Conservation (phyloP, 176 grass and related monocot species). For the Bolboschoenus planiculmis region DNA sequence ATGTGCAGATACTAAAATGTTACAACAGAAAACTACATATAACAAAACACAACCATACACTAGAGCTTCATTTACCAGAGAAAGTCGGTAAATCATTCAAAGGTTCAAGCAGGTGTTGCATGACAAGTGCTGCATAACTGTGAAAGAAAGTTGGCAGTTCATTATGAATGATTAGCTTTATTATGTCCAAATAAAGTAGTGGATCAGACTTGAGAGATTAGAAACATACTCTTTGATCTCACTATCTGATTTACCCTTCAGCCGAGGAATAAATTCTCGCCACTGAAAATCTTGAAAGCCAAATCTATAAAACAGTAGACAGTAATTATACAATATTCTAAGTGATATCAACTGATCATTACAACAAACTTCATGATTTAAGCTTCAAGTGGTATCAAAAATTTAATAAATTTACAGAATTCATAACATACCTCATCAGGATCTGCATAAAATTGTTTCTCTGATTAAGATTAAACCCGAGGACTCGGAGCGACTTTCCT, state of each 20-base stretch:
- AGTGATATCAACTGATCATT: background rate
- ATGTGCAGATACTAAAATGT: constrained; percentile 25
- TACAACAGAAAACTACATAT: constrained; percentile 22
- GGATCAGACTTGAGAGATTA: constrained; percentile 5
- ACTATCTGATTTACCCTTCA: constrained; percentile 76
- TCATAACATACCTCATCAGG: constrained; percentile 62
- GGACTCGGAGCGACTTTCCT: constrained; percentile 64
- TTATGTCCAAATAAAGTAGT: constrained; percentile 10
- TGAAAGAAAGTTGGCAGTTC: constrained; percentile 21
- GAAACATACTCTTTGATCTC: constrained; percentile 82
- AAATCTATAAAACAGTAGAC: constrained; percentile 46
- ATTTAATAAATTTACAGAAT: constrained; percentile 16
- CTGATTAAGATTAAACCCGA: constrained; percentile 89
- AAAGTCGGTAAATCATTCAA: constrained; percentile 49
- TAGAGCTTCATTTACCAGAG: constrained; percentile 55
- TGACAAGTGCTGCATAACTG: constrained; percentile 86
- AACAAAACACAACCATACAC: constrained; percentile 10
- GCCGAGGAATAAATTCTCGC: constrained; percentile 85
- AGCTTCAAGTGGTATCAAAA: background rate
- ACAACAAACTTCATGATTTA: background rate
- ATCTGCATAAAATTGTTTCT: constrained; percentile 63
- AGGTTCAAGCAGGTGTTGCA: constrained; percentile 77
- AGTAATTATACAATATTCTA: background rate
- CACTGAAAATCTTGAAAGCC: constrained; percentile 98
- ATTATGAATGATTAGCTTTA: constrained; percentile 20